Conservation (phyloP, 2,329 filamentous ascomycete genomes). For the Cucurbitaria berberidis region DNA sequence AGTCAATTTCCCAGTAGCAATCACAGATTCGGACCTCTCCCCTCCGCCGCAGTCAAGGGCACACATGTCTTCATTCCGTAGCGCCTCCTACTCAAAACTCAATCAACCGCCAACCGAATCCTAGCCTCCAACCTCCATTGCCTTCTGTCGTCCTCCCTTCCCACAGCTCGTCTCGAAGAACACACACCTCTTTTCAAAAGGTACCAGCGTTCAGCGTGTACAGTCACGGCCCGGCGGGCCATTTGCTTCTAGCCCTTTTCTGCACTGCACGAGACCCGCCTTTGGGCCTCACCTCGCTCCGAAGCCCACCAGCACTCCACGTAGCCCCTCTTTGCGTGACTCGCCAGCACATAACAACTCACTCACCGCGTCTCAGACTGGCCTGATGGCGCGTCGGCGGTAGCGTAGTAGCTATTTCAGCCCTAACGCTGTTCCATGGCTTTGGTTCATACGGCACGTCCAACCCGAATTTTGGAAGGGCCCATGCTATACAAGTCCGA, state of each 20-base stretch:
- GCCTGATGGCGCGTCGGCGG: conserved; percentile 20
- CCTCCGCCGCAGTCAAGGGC: conserved; percentile 14
- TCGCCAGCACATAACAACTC: conserved; percentile 25
- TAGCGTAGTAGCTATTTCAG: conserved; percentile 21
- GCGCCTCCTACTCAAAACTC: conserved; percentile 17
- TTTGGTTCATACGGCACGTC: conserved; percentile 22
- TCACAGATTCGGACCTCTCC: conserved; percentile 17
- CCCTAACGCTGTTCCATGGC: conserved; percentile 27
- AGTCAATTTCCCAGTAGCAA: conserved; percentile 12
- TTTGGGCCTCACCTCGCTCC: conserved; percentile 28
- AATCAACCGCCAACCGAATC: conserved; percentile 29
- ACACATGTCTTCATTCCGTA: conserved; percentile 25
- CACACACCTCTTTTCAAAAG: conserved; percentile 12
- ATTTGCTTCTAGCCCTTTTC: conserved; percentile 32
- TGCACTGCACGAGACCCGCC: conserved; percentile 42
- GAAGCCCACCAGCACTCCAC: conserved; percentile 29
- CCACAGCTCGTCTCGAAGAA: conserved; percentile 9
- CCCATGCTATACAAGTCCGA: conserved; percentile 28
- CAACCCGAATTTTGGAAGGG: conserved; percentile 33
- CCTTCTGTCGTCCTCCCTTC: conserved; percentile 3
- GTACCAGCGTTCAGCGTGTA: conserved; percentile 19
- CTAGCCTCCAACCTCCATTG: conserved; percentile 1
- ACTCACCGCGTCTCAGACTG: conserved; percentile 18
- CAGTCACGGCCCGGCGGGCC: conserved; percentile 35
- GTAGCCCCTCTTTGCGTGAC: conserved; percentile 25